Evolutionary conservation across 1,139 yeast genomes (phyloP), one percentile per base, ranked within the genome.

Genomic region (Nematodospora anomalae): DNA sequence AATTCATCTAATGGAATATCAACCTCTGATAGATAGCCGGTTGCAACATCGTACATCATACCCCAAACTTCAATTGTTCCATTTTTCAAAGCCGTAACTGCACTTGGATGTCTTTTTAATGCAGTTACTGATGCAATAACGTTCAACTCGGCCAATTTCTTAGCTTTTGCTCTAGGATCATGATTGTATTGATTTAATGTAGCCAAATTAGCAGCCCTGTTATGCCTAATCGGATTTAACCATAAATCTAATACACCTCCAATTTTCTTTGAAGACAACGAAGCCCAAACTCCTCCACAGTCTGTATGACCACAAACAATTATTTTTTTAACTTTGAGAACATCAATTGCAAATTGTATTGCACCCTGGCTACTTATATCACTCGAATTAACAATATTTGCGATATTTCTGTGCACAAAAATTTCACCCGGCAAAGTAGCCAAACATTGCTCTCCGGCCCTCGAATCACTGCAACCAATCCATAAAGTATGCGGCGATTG

Each of bases 281-380:
- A 83, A 16, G 96, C 92, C 82, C 90, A 83, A 41, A 89, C 80
- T 22, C 97, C 98, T 35, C 97, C 97, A 69, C 98, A 92, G 62
- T 89, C 96, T 24, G 95, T 86, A 66, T 92, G 98, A n/a, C 98
- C 98, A 62, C 97, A 89, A 7, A 92, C 87, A 40, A 92, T 75
- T 42, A 92, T 80, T 54, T 86, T 88, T 48, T 74, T 75, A 25
- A 94, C 95, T 55, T 86, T 83, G 46, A 92, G 71, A 13, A 84
- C 90, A 52, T 88, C 92, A 45, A 92, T 79, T 2, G 97, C 96
- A 53, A 89, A 88, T 58, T 92, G 97, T 30, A 92, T 71, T 3
- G 89, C 92, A 2, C 96, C 86, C 58, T 81, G 82, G 22, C 85
- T 74, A 34, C 90, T 79, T 34, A 85, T 67, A 58, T 92, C 97